Conservation (phyloP, 202 grass and related monocot genomes). For the Carex sylvatica region DNA sequence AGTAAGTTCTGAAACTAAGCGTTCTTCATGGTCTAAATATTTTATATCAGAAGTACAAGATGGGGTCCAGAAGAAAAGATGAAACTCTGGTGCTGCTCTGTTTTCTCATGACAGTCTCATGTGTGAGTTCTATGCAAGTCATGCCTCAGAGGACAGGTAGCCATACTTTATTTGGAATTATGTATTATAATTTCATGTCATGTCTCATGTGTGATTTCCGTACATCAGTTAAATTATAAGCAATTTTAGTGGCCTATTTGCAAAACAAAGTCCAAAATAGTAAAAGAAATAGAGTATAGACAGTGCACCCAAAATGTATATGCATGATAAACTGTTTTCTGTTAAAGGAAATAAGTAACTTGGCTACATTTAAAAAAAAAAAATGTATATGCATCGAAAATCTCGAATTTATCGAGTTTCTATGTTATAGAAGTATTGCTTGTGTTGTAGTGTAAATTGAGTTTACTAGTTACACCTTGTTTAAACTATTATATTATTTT, state of each 20-base stretch:
- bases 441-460: background rate
- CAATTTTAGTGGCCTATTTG: background rate
- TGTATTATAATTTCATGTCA: conserved; percentile 3
- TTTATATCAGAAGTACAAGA: conserved; percentile 16
- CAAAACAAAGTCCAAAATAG: background rate
- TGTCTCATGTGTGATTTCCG: background rate
- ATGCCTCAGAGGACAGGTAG: background rate
- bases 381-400: background rate
- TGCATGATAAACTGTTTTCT: background rate
- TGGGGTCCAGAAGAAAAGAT: conserved; percentile 7
- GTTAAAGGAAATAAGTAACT: too few species aligned
- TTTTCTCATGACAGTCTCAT: conserved; percentile 18
- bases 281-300: background rate
- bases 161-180: conserved; percentile 17
- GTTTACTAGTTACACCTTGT: background rate
- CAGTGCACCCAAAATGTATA: background rate
- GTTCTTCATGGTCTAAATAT: background rate
- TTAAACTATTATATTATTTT: conserved; percentile 15
- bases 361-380: background rate
- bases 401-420: background rate
- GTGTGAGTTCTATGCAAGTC: background rate
- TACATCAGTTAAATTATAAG: background rate
- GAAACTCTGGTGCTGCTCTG: conserved; percentile 23
- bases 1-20: background rate
- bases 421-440: background rate